Evolutionary conservation across 495 filamentous ascomycete species (phyloP).

Genomic region (Tuber calosporum): DNA sequence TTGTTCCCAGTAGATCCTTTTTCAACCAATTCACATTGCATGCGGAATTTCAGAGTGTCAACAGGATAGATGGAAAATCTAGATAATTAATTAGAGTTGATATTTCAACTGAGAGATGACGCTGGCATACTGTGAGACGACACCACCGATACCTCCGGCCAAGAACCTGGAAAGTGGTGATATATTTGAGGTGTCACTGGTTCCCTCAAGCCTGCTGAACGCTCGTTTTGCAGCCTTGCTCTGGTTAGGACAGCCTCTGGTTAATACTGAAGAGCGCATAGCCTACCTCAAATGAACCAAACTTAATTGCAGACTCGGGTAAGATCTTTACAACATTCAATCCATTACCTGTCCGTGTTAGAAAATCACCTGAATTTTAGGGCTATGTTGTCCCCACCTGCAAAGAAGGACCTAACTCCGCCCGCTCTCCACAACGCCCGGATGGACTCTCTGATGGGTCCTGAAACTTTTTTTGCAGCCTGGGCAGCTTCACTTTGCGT

Average conservation of each 20-base stretch:
- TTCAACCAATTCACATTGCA: constrained; percentile 88
- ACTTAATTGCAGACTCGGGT: constrained; percentile 95
- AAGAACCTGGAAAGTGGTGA: constrained; percentile 78
- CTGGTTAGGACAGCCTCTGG: constrained; percentile 12
- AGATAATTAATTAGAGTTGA: constrained; percentile 35
- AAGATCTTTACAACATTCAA: constrained; percentile 96
- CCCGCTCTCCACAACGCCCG: constrained; percentile 74
- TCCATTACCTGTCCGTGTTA: constrained; percentile 67
- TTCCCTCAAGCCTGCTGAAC: constrained; percentile 80
- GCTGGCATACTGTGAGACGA: constrained; percentile 73
- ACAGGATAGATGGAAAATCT: constrained; percentile 92
- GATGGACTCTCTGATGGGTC: constrained; percentile 63
- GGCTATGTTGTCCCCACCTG: constrained; percentile 55
- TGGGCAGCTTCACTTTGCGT: constrained; percentile 63
- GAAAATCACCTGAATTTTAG: constrained; percentile 12
- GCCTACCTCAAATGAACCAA: constrained; percentile 80
- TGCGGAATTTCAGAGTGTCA: constrained; percentile 95
- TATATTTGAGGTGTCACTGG: constrained; percentile 70
- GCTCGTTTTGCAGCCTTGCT: constrained; percentile 74
- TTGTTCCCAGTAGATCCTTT: constrained; percentile 77
- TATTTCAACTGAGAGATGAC: constrained; percentile 12
- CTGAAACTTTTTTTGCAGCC: constrained; percentile 59
- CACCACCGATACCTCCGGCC: constrained; percentile 81
- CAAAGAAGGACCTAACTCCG: constrained; percentile 88
- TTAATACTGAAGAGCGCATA: not conserved